Base-by-base conservation (phyloP, 768 basidiomycete species). In the Leccinum barrowsii region DNA sequence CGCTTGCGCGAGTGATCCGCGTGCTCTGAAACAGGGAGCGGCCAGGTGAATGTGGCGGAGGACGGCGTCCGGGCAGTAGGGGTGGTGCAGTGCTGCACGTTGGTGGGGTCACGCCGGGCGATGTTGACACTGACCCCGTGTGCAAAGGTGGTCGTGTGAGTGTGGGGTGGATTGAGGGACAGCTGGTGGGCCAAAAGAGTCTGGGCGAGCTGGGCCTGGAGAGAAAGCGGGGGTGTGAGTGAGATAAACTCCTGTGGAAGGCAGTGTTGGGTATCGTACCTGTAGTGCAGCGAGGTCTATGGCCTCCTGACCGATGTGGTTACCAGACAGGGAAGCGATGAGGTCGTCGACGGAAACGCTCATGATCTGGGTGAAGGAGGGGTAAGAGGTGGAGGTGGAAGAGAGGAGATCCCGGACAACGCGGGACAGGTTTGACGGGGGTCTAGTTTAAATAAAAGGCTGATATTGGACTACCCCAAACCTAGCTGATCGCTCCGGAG, bases 241-340 rank as follows among this genome's bases (percentile, higher is more conserved):
- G 54, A 63, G 65, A 67, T 67, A 65, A 62, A 22, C 58, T 46
- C 17, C n/a, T 47, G 32, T 44, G 48, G n/a, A 15, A 55, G 46
- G 63, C 47, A 28, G 28, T 68, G 63, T 21, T 59, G 65, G 61
- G 58, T 59, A 64, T 40, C 37, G 24, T 63, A 81, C 80, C 75
- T 82, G 79, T 13, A 81, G 74, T 24, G 75, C 68, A 50, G 78
- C 78, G 59, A 81, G 73, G 70, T 81, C 81, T 13, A 76, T 73
- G n/a, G 79, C 79, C 63, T 81, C 80, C 63, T 81, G 81, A 59
- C 79, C 79, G 66, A 81, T 79, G 74, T 81, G 80, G 67, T 74
- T 78, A 2, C 75, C 64, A 46, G 70, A 74, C 64, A 81, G 61
- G 11, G 80, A 80, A 21, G 79, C 73, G 54, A 82, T 76, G 65